phyloP scores from a whole-genome alignment of 2,329 filamentous ascomycete species.

The Laburnicola sp. region DNA sequence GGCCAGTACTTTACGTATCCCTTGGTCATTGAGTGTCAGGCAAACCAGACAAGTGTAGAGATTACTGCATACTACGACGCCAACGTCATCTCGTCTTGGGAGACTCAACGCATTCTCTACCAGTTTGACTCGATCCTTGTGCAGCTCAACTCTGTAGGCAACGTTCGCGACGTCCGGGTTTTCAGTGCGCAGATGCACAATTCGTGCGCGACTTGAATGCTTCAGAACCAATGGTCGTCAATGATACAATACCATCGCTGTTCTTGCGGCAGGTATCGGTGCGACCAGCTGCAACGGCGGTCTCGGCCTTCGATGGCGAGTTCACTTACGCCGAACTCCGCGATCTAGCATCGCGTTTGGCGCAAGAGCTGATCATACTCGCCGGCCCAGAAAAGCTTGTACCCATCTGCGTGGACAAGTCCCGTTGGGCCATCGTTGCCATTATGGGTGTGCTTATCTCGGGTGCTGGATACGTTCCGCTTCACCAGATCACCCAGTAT shows the following conservation, averaged over 20 bases:
- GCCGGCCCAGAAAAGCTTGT: conserved; percentile 41
- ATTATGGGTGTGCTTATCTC: conserved; percentile 44
- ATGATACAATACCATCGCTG: conserved; percentile 31
- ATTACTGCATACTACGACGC: conserved; percentile 34
- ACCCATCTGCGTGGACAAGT: conserved; percentile 43
- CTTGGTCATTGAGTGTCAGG: conserved; percentile 37
- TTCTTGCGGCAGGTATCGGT: conserved; percentile 26
- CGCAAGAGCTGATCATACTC: conserved; percentile 31
- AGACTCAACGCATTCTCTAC: conserved; percentile 34
- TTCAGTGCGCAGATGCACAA: conserved; percentile 32
- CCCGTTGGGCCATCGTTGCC: conserved; percentile 41
- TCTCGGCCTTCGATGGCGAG: conserved; percentile 36
- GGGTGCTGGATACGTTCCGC: conserved; percentile 38
- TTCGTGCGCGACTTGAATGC: conserved; percentile 31
- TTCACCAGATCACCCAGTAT: conserved; percentile 34
- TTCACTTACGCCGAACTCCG: conserved; percentile 34
- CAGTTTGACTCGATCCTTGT: conserved; percentile 33
- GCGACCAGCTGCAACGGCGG: conserved; percentile 26
- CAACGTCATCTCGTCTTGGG: conserved; percentile 32
- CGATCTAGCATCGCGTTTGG: conserved; percentile 28
- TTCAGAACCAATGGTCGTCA: conserved; percentile 21
- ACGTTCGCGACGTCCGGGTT: conserved; percentile 27
- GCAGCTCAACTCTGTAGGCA: conserved; percentile 28
- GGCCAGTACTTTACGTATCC: conserved; percentile 42
- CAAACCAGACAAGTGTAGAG: conserved; percentile 22